Base-by-base conservation (phyloP, 495 filamentous ascomycete genomes). In the Penicillium parvum region DNA sequence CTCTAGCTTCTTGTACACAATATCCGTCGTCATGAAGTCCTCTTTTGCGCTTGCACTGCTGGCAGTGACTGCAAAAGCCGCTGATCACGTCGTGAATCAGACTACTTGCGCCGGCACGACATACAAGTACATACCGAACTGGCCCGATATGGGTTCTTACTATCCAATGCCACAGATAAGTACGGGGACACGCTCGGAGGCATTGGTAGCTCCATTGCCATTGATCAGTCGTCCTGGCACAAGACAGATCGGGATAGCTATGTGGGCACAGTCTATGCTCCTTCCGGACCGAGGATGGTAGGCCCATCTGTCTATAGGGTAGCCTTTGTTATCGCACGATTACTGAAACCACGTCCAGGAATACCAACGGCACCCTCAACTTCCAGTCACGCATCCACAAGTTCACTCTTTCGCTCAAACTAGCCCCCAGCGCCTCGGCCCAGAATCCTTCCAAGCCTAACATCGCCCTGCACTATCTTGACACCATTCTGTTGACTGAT, bases 201-300 rank as follows among this genome's bases (percentile, higher is more conserved):
- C 10, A 66, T 85, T 17, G 87, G 86, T 11, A 84, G 77, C 45
- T 72, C 83, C 20, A 75, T 85, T 55, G 78, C 82, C 11, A 56
- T 90, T 22, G 81, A 85, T 29, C 66, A 68, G 37, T 60, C 45
- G 16, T 69, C 73, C 21, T 92, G 86, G 87, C 77, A 69, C 52
- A 81, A 81, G 57, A 58, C 58, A 12, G 52, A 47, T 6, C 61
- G 67, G 17, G 72, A 72, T 22, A 71, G 53, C 8, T 92, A 89
- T 58, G 71, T 68, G 6, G 86, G 83, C 4, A 73, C 74, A 7
- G 52, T 88, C 22, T 90, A 75, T 56, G 64, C 72, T n/a, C 7
- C 60, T 88, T 3, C 86, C 87, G 2, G 86, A 89, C 57, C 72
- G 85, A 25, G 86, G 86, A 38, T 90, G 86, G 82, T 75, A 53